These are phyloP conservation scores for Capsicum baccatum DNA, from an alignment of 257 asterid species.

Conservation along the genomic window DNA sequence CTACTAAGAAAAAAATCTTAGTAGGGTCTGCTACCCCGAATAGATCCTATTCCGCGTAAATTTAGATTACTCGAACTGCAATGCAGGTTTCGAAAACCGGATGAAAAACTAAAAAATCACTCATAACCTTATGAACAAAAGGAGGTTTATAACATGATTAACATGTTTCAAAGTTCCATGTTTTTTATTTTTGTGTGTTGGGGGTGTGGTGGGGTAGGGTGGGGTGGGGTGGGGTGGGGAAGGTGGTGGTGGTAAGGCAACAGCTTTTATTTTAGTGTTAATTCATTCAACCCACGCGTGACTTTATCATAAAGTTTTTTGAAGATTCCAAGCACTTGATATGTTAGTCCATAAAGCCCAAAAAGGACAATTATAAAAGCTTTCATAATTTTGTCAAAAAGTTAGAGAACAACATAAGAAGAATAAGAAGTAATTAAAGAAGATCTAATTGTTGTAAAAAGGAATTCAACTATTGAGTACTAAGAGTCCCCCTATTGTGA, in stretches of 20 bases:
- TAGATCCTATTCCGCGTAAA: no score
- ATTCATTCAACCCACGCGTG: constrained; percentile 23
- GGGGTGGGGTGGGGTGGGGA: neutral
- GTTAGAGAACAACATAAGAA: constrained; percentile 15
- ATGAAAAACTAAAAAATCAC: no score
- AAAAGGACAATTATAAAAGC: neutral
- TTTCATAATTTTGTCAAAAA: constrained; percentile 25
- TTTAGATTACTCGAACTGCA: no score
- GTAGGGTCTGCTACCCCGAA: no score
- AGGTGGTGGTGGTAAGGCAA: neutral
- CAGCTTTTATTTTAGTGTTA: constrained; percentile 6
- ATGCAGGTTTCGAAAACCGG: no score
- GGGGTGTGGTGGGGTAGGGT: neutral
- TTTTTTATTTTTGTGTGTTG: neutral
- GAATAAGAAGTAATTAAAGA: neutral
- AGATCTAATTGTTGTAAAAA: neutral
- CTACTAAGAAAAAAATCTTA: no score
- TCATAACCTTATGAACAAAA: neutral
- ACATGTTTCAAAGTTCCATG: neutral
- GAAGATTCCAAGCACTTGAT: neutral
- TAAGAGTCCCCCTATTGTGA: neutral
- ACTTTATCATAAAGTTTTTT: neutral
- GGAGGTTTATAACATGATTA: neutral
- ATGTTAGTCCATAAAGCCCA: neutral
- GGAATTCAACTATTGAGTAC: neutral